A percentile compares a stretch with the other conserved stretches of the same genome.
Evolutionary conservation across 495 filamentous ascomycete genomes (phyloP).

Genomic region (Podospora tetraspora): DNA sequence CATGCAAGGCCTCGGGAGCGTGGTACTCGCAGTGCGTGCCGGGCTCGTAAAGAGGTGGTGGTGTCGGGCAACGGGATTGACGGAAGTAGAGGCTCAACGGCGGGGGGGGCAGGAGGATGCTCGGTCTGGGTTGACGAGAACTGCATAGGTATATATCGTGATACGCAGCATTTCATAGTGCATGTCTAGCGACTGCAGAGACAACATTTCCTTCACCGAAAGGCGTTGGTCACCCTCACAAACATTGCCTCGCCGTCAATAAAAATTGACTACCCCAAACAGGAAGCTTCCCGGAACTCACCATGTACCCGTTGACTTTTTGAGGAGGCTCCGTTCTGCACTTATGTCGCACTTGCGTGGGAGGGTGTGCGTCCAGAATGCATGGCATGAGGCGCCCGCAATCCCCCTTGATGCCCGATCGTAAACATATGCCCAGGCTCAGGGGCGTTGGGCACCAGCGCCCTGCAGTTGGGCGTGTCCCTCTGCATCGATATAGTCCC

Average conservation of each 20-base stretch:
- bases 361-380: background rate
- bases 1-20: slow-evolving; percentile 27
- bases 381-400: background rate
- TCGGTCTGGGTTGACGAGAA: background rate
- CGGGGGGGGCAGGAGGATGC: background rate
- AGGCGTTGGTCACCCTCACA: no score
- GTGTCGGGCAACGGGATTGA: background rate
- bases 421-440: slow-evolving; percentile 1
- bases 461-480: background rate
- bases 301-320: background rate
- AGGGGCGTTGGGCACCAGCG: slow-evolving; percentile 8
- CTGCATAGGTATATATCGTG: background rate
- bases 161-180: background rate
- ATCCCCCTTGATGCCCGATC: slow-evolving; percentile 8
- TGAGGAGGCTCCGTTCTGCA: background rate
- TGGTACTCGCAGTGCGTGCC: slow-evolving; percentile 39
- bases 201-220: background rate
- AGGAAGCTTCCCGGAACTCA: background rate
- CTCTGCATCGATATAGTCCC: slow-evolving; percentile 3
- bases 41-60: slow-evolving; percentile 12
- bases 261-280: background rate
- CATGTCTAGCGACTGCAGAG: background rate
- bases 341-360: background rate
- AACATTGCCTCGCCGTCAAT: background rate
- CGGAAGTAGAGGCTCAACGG: background rate